Evolutionary conservation across 2,329 filamentous ascomycete genomes (phyloP), one percentile per base, ranked within the genome.

Genomic region (Neonectria sp.): DNA sequence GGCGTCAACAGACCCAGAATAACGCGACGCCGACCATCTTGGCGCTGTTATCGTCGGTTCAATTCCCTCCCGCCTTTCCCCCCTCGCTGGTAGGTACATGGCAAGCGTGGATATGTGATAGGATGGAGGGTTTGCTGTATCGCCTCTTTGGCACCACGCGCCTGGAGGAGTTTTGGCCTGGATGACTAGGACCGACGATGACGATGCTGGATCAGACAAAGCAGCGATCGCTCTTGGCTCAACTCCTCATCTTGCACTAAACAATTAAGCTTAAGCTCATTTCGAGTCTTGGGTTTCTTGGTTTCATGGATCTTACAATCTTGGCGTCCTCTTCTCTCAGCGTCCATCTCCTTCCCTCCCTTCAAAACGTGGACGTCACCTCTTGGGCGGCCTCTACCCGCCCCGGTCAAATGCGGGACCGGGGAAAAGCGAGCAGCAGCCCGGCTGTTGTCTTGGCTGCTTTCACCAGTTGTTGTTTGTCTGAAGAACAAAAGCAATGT

Each of bases 191-290:
- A 35, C 15, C 13, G 25, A 59, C 35, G 11, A 62, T 35, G 43
- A 61, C 58, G 33, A 6, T 57, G 17, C n/a, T 9, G 24, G 45
- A 52, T 35, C 37, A 40, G 15, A 40, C 15, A n/a, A 40, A 40
- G 17, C 37, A n/a, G 37, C 37, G 15, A 40, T 40, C 15, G 6
- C 15, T 40, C 37, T 40, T 40, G 37, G 37, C 37, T 37, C 13
- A 17, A 11, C 15, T 15, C 35, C 35, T 37, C 35, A 4, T n/a
- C 15, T 15, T 40, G 3, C 53, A 37, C 61, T 53, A 53, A 58
- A 58, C 55, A 58, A 21, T 64, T 59, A 59, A 64, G 61, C 61
- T 64, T 55, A 64, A 59, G 61, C 61, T 24, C 24, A 29, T 33
- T 48, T 27, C 53, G 25, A 9, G 35, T 17, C 46, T 57, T 43